phyloP scores from a whole-genome alignment of 352 stramenopile species.

The Phytophthora chlamydospora region DNA sequence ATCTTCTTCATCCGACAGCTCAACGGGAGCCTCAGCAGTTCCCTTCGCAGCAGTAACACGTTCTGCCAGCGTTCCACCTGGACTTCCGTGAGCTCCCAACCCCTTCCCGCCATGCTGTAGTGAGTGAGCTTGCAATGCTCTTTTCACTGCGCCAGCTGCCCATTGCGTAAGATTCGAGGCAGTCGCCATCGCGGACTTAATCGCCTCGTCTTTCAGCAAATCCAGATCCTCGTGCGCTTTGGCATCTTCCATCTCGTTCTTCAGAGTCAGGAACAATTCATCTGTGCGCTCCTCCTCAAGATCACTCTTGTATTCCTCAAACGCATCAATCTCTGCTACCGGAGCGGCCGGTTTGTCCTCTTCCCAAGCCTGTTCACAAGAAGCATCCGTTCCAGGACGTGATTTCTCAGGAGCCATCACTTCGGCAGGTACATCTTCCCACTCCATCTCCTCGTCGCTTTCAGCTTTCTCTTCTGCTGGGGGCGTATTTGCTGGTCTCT shows the following conservation, averaged over 20 bases:
- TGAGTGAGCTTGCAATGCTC: constrained; percentile 72
- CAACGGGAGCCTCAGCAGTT: constrained; percentile 15
- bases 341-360: constrained; percentile 11
- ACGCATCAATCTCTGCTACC: neutral
- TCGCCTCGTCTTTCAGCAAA: constrained; percentile 64
- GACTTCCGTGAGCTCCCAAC: constrained; percentile 15
- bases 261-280: constrained; percentile 64
- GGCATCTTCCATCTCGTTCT: constrained; percentile 73
- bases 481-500: neutral
- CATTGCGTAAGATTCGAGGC: constrained; percentile 91
- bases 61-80: neutral
- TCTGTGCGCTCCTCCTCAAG: constrained; percentile 28
- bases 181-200: constrained; percentile 79
- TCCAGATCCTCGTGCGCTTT: constrained; percentile 72
- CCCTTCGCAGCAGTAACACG: constrained; percentile 5
- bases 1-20: constrained; percentile 27
- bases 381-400: neutral
- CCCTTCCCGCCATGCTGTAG: constrained; percentile 38
- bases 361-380: neutral
- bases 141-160: constrained; percentile 77
- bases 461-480: constrained; percentile 6
- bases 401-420: neutral
- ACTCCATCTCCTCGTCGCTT: constrained; percentile 54
- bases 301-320: constrained; percentile 6
- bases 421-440: constrained; percentile 47